Evolutionary conservation across 1,284 basidiomycete genomes (phyloP), one percentile per base, ranked within the genome.

Genomic region (Microbotryomycetes sp.): DNA sequence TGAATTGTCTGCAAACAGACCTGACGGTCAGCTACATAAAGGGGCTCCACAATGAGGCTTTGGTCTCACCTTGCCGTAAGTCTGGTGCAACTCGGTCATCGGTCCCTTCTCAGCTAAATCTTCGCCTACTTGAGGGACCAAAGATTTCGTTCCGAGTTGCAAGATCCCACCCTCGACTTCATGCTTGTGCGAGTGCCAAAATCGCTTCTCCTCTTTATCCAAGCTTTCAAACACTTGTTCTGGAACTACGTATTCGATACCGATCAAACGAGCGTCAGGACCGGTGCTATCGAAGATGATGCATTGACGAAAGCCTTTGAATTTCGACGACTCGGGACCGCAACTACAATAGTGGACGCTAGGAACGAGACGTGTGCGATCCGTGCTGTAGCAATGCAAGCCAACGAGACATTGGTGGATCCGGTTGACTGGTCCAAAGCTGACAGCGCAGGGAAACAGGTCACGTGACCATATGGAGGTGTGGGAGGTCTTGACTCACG

Each of bases 231-330:
- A 83, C 18, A 78, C 76, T 62, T 78, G 73, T 56, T 80, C 79
- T 3, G 75, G 73, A 28, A 81, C 75, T 58, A 82, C 77, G 64
- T 82, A 83, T 69, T 82, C 81, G 50, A 83, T 77, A 1, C 80
- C 81, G 60, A 82, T 53, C 46, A 54, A 48, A 35, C 23, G 21
- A 57, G 58, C 21, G 59, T 81, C 50, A 82, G 73, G 51, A 52
- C 15, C 21, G 23, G 13, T 21, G 26, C 15, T 23, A 9, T 41
- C 54, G 7, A 23, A 47, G 41, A 65, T 64, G 46, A 64, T 6
- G 23, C 64, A 65, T 27, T 65, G 64, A 45, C 23, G n/a, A 35
- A 52, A 48, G 47, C 54, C 35, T 21, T 48, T 60, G 18, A 50
- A 50, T 18, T 49, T 23, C 16, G 35, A 53, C 7, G 58, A 49